Base-by-base conservation (phyloP, 495 filamentous ascomycete species). In the Talaromyces proteolyticus region DNA sequence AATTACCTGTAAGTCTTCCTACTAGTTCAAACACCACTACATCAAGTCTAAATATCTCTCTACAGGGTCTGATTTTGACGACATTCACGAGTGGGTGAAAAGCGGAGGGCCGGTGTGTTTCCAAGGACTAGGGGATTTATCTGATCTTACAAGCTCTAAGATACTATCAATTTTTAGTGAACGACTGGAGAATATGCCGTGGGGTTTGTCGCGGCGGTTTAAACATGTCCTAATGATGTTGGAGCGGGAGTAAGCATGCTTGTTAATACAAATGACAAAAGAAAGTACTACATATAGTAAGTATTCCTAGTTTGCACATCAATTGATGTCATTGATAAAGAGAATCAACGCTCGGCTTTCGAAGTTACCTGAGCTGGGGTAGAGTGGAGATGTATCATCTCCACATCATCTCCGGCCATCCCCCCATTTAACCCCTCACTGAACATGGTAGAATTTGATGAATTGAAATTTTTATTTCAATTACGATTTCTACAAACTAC, bases 161-260 rank as follows among this genome's bases (percentile, higher is more conserved):
- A 26, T 48, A 21, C 29, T 48, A 14, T 48, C 45, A 26, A 48
- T 36, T 20, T 48, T 48, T 29, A 48, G 22, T 36, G 45, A 48
- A 48, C 29, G 45, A 48, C 38, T 48, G 45, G 45, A 48, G 22
- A 37, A 26, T 48, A 48, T 48, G 45, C 38, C 45, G 19, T 48
- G 45, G 45, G 45, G 45, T 11, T 37, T 48, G 16, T 22, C 45
- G 29, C 8, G 29, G 18, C 25, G 38, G 38, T 48, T 48, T 16
- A 26, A 36, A n/a, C 45, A 48, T 48, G 45, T 48, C 19, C 29
- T 48, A 26, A 48, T 48, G 25, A 8, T 34, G 29, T 34, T 34
- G 29, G 29, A 34, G 29, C 29, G 29, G 14, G 29, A 34, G 29
- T 34, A 34, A 14, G 29, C 29, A 34, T 34, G 14, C 29, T 34